phyloP scores from a whole-genome alignment of 2,329 filamentous ascomycete species.

The Neonectria punicea region DNA sequence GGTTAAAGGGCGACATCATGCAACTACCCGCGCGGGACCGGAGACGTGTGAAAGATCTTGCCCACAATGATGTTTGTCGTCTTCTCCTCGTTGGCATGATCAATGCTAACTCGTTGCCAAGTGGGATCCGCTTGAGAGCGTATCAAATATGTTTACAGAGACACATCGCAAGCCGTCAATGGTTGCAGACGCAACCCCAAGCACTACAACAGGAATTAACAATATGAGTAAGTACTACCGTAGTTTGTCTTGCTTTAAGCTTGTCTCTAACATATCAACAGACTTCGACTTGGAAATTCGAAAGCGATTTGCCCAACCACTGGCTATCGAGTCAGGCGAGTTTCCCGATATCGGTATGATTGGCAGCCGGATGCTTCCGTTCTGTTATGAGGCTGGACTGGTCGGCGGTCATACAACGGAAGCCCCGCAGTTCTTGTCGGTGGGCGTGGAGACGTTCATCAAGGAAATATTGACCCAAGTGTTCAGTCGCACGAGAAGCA shows the following conservation, averaged over 20 bases:
- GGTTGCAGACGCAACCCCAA: constrained; percentile 71
- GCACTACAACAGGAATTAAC: constrained; percentile 76
- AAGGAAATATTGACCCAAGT: constrained; percentile 73
- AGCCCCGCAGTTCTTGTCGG: constrained; percentile 71
- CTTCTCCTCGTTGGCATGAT: not conserved
- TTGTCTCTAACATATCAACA: constrained; percentile 46
- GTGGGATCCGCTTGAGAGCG: constrained; percentile 66
- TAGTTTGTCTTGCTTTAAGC: not conserved
- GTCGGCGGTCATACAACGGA: constrained; percentile 68
- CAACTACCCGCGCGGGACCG: constrained; percentile 74
- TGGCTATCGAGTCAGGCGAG: constrained; percentile 75
- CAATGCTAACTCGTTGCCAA: constrained; percentile 43
- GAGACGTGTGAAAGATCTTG: constrained; percentile 73
- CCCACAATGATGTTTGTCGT: constrained; percentile 67
- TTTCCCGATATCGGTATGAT: constrained; percentile 74
- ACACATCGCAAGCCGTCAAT: constrained; percentile 58
- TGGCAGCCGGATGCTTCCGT: constrained; percentile 72
- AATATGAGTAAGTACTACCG: constrained; percentile 74
- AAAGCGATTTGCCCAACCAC: constrained; percentile 71
- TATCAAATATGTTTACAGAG: constrained; percentile 64
- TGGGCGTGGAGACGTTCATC: constrained; percentile 74
- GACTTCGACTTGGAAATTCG: constrained; percentile 75
- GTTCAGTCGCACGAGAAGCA: constrained; percentile 72
- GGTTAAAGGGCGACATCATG: constrained; percentile 76
- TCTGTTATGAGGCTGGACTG: constrained; percentile 74